Base-by-base conservation (phyloP, 768 basidiomycete species). In the Crepidotus variabilis region DNA sequence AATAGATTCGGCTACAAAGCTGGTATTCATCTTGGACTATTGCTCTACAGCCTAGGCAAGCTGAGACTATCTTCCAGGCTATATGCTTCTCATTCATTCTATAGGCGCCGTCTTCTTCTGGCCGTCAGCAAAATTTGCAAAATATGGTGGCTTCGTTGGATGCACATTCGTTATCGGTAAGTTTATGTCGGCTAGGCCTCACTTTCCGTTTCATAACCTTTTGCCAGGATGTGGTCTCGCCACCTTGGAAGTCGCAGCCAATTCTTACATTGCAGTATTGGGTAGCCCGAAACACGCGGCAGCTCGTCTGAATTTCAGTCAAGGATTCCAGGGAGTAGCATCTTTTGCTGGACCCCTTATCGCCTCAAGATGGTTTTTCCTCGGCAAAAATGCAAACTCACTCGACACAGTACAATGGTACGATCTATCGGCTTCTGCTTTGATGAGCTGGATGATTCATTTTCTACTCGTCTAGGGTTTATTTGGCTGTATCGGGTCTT, bases 261-360 rank as follows among this genome's bases (percentile, higher is more conserved):
- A 91, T 71, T 87, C 87, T n/a, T 89, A 90, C 70, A 86, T 90
- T 59, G 71, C 87, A 16, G 84, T 88, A 34, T 72, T 88, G 50
- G 86, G 86, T 46, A 74, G 81, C 2, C 84, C 84, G 23, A 83
- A 83, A 62, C 85, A 85, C 67, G 88, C 88, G 49, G 86, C 87
- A 13, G 84, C 86, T 63, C 79, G 89, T 24, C 77, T 92, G 51
- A 90, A 89, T 67, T 87, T 90, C 68, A 87, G 86, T 57, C 90
- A 91, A 71, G 86, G 86, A 3, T 89, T 87, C 74, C 87, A 89
- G 64, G 89, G 88, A 21, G 74, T 91, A 45, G 88, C 88, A 0
- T 82, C 83, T 2, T 89, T 90, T 65, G 75, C 82, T 8, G 84
- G 90, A 2, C 88, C 89, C 18, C 78, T 90, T 61, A 90, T 90